These are phyloP conservation scores for Tolypocladium ovalisporum DNA, from an alignment of 2,329 filamentous ascomycete species.

Conservation along the genomic window DNA sequence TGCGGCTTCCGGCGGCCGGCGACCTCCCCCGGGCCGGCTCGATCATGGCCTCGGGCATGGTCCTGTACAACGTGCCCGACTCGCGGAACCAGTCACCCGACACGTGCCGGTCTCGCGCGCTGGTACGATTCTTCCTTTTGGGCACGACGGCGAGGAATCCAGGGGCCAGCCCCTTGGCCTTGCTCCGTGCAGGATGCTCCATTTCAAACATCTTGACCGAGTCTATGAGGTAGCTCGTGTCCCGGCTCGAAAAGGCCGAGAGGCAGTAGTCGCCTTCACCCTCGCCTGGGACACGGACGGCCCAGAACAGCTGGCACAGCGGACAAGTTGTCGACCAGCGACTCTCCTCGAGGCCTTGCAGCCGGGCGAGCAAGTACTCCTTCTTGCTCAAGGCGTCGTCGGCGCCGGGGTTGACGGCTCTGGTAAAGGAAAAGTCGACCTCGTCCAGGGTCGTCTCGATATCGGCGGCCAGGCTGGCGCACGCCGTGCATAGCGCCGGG, in stretches of 20 bases:
- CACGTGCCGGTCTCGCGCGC: constrained; percentile 18
- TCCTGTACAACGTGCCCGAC: constrained; percentile 21
- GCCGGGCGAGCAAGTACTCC: constrained; percentile 16
- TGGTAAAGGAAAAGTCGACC: constrained; percentile 17
- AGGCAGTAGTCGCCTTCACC: constrained; percentile 18
- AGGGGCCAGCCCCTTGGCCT: constrained; percentile 16
- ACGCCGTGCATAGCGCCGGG: constrained; percentile 18
- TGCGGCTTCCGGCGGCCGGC: constrained; percentile 3
- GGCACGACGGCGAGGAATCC: constrained; percentile 21
- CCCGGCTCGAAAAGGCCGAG: constrained; percentile 21
- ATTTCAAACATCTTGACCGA: constrained; percentile 18
- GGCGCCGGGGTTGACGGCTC: constrained; percentile 15
- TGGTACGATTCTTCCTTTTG: constrained; percentile 17
- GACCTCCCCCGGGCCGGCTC: constrained; percentile 11
- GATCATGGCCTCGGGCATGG: constrained; percentile 13
- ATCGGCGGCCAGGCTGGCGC: constrained; percentile 20
- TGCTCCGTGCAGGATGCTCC: constrained; percentile 16
- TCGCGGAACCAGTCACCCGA: constrained; percentile 20
- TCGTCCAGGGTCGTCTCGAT: constrained; percentile 21
- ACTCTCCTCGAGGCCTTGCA: constrained; percentile 19
- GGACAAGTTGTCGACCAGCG: constrained; percentile 22
- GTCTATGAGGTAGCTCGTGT: constrained; percentile 23
- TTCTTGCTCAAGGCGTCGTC: constrained; percentile 20
- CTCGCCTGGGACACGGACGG: constrained; percentile 19
- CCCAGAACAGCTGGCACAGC: constrained; percentile 22